phyloP scores from a whole-genome alignment of 2,329 filamentous ascomycete species.

The Neocatenulostroma microsporum region DNA sequence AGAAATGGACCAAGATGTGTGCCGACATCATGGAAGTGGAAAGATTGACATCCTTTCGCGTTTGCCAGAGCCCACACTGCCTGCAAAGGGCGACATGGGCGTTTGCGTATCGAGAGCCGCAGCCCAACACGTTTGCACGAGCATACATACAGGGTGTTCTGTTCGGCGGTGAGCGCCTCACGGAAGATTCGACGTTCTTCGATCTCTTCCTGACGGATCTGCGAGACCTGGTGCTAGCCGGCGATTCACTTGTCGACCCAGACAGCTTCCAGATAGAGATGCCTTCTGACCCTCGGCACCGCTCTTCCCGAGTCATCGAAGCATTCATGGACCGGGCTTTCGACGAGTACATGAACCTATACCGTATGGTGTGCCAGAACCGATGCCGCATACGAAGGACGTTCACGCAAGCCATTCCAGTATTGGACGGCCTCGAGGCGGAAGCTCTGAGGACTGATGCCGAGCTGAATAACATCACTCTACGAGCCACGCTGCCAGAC shows the following conservation, averaged over 20 bases:
- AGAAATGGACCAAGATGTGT: constrained; percentile 62
- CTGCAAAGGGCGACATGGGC: constrained; percentile 43
- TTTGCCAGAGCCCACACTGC: constrained; percentile 18
- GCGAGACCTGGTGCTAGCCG: constrained; percentile 65
- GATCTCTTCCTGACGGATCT: constrained; percentile 74
- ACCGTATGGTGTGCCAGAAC: constrained; percentile 82
- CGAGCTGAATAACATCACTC: constrained; percentile 9
- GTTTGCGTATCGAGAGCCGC: constrained; percentile 71
- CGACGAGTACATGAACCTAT: constrained; percentile 69
- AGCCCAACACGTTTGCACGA: constrained; percentile 76
- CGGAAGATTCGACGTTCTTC: constrained; percentile 58
- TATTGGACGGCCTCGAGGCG: constrained; percentile 76
- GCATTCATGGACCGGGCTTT: constrained; percentile 49
- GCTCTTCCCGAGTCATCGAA: constrained; percentile 68
- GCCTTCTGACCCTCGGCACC: constrained; percentile 63
- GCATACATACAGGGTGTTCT: constrained; percentile 46
- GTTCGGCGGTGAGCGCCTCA: constrained; percentile 65
- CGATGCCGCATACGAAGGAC: constrained; percentile 80
- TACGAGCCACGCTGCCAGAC: constrained; percentile 2
- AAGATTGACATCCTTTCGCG: constrained; percentile 13
- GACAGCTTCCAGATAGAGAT: constrained; percentile 69
- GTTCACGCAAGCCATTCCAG: constrained; percentile 72
- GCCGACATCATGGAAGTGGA: constrained; percentile 58
- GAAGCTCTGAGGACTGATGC: constrained; percentile 47
- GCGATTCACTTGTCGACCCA: constrained; percentile 61